Base-by-base conservation (phyloP, 2,329 filamentous ascomycete species). In the Blastomyces gilchristii region DNA sequence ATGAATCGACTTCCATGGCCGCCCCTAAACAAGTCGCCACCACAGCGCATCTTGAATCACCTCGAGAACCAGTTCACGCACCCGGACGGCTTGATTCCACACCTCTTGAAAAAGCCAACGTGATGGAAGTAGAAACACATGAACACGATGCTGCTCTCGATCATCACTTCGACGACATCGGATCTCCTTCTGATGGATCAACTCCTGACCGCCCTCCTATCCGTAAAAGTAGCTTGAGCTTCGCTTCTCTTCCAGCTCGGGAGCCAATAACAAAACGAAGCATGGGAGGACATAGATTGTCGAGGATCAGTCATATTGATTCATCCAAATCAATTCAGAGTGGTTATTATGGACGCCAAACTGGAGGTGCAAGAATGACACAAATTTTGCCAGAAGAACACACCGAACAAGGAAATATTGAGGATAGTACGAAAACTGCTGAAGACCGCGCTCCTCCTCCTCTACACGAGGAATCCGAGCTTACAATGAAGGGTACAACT, bases 201-300 rank as follows among this genome's bases (percentile, higher is more conserved):
- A 79, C 77, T 18, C 79, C 79, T 7, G 77, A 76, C 60, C 71
- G 90, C 68, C 88, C 88, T 1, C 80, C 90, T 39, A 83, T 95
- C 68, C 87, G 93, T 65, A 97, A 97, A 80, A 96, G 92, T 76
- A 97, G 93, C 73, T 82, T 99, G 65, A 96, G 89, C 64, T 97
- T 99, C 77, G 91, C 94, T 47, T 91, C 94, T 22, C 81, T 99
- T 14, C 94, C 94, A 39, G 92, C 93, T 2, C 85, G 94, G 65
- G 93, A 97, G 71, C 93, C 93, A 45, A 80, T 97, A 61, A 85
- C 84, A 18, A 95, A 95, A 74, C 93, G 92, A 77, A 95, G 89
- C 73, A 85, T 91, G 70, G 91, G 87, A 18, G 74, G 82, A 54
- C 82, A 83, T 25, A 82, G 90, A 59, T 78, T 84, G 60, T 92